A percentile compares a stretch with the other conserved stretches of the same genome.
Evolutionary conservation across 2,329 filamentous ascomycete genomes (phyloP).

Genomic region (Tolypocladium endophyticum): DNA sequence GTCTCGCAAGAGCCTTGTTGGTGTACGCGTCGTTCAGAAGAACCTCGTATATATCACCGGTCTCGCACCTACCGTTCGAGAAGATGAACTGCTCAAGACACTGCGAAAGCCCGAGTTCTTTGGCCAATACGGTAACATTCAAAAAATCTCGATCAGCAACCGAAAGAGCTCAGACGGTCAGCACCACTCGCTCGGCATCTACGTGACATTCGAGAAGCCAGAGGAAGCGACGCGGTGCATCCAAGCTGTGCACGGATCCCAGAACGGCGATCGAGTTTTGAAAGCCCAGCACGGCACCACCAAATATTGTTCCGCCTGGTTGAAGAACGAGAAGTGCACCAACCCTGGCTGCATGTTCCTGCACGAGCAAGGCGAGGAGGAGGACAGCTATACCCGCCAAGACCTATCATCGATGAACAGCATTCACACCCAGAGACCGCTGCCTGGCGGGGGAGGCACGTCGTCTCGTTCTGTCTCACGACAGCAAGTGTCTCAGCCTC

Average conservation of each 20-base stretch:
- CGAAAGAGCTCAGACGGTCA: constrained; percentile 67
- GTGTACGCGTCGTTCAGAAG: constrained; percentile 93
- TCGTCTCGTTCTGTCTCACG: constrained; percentile 44
- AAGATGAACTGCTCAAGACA: constrained; percentile 86
- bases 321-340: constrained; percentile 87
- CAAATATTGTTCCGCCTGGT: constrained; percentile 96
- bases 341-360: constrained; percentile 98
- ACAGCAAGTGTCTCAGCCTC: constrained; percentile 31
- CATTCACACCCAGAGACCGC: constrained; percentile 64
- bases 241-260: constrained; percentile 79
- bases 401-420: constrained; percentile 93
- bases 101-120: constrained; percentile 89
- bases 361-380: constrained; percentile 95
- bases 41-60: constrained; percentile 98
- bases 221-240: constrained; percentile 87
- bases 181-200: constrained; percentile 86
- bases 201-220: constrained; percentile 93
- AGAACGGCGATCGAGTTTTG: constrained; percentile 78
- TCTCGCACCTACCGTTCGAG: constrained; percentile 79
- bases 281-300: constrained; percentile 79
- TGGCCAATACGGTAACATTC: constrained; percentile 94
- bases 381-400: constrained; percentile 90
- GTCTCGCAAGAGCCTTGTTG: constrained; percentile 90
- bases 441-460: constrained; percentile 35
- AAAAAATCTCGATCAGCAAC: constrained; percentile 98